A percentile compares a stretch with the other conserved stretches of the same genome.
These are phyloP conservation scores for Boletus mariae DNA, from an alignment of 1,284 basidiomycete species.

Conservation along the genomic window DNA sequence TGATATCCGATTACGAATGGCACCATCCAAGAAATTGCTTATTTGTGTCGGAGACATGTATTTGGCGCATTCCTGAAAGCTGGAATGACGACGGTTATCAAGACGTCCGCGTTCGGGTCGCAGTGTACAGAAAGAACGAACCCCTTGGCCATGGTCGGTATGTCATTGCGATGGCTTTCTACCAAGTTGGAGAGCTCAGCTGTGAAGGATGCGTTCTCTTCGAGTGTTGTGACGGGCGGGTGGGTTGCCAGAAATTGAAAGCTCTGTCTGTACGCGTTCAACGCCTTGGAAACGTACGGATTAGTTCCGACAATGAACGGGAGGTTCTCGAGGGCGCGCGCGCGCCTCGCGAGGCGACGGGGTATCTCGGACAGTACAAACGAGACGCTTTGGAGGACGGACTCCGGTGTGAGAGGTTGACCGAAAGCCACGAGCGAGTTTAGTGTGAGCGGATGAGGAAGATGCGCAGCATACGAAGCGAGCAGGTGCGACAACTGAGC, in stretches of 20 bases:
- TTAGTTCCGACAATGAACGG: conserved; percentile 90
- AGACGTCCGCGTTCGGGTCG: not conserved
- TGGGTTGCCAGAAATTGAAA: conserved; percentile 73
- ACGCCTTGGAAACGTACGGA: conserved; percentile 76
- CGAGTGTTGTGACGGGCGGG: conserved; percentile 59
- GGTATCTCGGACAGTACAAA: conserved; percentile 74
- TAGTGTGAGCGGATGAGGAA: conserved; percentile 55
- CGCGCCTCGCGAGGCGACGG: conserved; percentile 65
- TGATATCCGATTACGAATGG: conserved; percentile 84
- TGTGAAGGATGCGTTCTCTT: conserved; percentile 71
- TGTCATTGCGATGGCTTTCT: conserved; percentile 78
- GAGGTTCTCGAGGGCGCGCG: conserved; percentile 64
- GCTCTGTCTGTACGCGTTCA: conserved; percentile 71
- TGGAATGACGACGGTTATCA: conserved; percentile 28
- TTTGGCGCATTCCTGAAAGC: conserved; percentile 81
- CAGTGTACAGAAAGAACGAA: conserved; percentile 33
- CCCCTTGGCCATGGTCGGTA: conserved; percentile 89
- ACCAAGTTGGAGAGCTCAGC: conserved; percentile 70
- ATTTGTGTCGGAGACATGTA: conserved; percentile 82
- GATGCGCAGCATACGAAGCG: conserved; percentile 32
- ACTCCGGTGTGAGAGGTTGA: conserved; percentile 63
- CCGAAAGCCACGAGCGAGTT: conserved; percentile 70
- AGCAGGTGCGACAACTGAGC: conserved; percentile 29
- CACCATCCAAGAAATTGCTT: conserved; percentile 76
- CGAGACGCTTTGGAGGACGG: conserved; percentile 63